phyloP scores from a whole-genome alignment of 257 asterid species.

The Knoxia roxburghii region DNA sequence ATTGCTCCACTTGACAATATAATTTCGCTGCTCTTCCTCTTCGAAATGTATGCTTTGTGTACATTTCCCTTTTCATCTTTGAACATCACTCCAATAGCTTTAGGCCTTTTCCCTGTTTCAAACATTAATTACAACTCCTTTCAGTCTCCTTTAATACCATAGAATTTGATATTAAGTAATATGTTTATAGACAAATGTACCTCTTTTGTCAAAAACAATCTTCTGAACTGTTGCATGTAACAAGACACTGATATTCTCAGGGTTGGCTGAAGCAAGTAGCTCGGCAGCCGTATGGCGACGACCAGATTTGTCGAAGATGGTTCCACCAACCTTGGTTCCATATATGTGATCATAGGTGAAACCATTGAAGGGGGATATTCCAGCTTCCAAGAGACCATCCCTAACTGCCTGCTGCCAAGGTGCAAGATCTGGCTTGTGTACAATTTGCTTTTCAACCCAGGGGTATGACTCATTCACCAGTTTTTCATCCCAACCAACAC shows the following conservation, averaged over 20 bases:
- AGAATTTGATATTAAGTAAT: not conserved
- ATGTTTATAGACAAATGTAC: slow-evolving; percentile 13
- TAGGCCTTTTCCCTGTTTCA: slow-evolving; percentile 54
- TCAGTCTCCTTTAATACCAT: not conserved
- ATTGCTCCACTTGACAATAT: slow-evolving; percentile 84
- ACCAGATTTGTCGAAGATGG: slow-evolving; percentile 72
- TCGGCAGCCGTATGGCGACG: slow-evolving; percentile 95
- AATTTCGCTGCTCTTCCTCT: slow-evolving; percentile 58
- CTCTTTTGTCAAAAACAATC: slow-evolving; percentile 60
- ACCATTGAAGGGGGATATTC: slow-evolving; percentile 90
- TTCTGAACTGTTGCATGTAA: slow-evolving; percentile 75
- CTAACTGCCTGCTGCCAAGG: slow-evolving; percentile 78
- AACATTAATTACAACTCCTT: not conserved
- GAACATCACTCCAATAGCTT: slow-evolving; percentile 74
- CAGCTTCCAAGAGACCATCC: slow-evolving; percentile 73
- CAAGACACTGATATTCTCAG: slow-evolving; percentile 54
- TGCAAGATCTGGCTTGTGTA: slow-evolving; percentile 59
- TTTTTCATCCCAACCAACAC: slow-evolving; percentile 79
- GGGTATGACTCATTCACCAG: slow-evolving; percentile 82
- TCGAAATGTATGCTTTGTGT: slow-evolving; percentile 68
- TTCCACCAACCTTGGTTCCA: slow-evolving; percentile 96
- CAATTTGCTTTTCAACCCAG: slow-evolving; percentile 93
- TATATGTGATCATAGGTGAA: slow-evolving; percentile 84
- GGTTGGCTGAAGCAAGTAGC: slow-evolving; percentile 73
- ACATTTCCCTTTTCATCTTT: slow-evolving; percentile 68